Conservation (phyloP, 106 monocot genomes). For the Platanthera zijinensis region DNA sequence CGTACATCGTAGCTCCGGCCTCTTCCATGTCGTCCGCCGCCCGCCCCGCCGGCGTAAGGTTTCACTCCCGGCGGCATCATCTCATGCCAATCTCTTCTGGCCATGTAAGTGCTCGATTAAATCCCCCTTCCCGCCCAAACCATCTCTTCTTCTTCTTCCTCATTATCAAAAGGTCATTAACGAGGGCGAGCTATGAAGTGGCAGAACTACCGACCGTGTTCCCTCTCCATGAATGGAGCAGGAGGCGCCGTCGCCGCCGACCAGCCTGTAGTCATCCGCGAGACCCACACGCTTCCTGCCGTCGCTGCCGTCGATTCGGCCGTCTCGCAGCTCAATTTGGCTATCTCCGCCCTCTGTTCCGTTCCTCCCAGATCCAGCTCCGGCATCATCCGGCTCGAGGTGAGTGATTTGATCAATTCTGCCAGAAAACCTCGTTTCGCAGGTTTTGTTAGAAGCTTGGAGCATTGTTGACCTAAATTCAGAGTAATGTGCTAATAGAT, state of each 20-base stretch:
- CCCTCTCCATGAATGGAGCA: conserved; percentile 12
- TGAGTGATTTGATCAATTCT: background rate
- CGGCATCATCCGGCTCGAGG: conserved; percentile 87
- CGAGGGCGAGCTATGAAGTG: background rate
- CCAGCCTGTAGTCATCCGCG: conserved; percentile 4
- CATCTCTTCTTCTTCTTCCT: background rate
- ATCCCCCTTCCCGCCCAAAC: background rate
- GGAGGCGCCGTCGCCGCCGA: background rate
- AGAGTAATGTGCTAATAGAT: no score
- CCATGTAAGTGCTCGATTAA: background rate
- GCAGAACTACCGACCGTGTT: conserved; percentile 11
- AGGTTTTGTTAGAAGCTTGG: no score
- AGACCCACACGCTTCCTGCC: conserved; percentile 18
- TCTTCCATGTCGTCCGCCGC: background rate
- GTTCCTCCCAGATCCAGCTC: conserved; percentile 40
- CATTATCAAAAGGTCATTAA: background rate
- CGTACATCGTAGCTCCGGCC: background rate
- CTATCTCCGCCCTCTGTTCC: conserved; percentile 12
- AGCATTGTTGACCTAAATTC: no score
- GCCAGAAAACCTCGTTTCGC: no score
- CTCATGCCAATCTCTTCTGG: background rate
- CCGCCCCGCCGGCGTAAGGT: background rate
- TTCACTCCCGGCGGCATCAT: background rate
- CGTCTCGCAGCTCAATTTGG: conserved; percentile 14
- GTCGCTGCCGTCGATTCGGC: conserved; percentile 14